Evolutionary conservation across 345 rosid genomes (phyloP), one percentile per base, ranked within the genome.

Genomic region (Linum lewisii): DNA sequence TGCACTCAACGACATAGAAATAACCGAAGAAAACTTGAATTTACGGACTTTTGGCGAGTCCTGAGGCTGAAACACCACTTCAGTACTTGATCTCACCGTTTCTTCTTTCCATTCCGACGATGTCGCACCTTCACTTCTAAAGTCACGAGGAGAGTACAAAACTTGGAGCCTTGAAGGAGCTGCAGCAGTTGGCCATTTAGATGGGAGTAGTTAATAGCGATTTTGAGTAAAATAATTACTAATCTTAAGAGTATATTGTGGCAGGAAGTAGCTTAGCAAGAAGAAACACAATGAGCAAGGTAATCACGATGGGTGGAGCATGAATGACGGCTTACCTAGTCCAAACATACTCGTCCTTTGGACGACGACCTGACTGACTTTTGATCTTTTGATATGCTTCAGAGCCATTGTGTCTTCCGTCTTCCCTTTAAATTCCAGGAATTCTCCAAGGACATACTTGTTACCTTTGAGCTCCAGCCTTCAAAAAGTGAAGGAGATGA

Each of bases 281-380:
- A 34, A n/a, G n/a, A n/a, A n/a, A 26, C 32, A 26, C 32, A 2
- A 26, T 26, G 32, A 26, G 32, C 45, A 9, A 38, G 16, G 45
- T 38, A 6, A 38, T 2, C 45, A 38, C 9, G 45, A 38, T 38
- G 10, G 45, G 13, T 38, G 11, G 45, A 38, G 11, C 45, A 38
- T 38, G 45, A 38, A 38, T 25, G 21, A 21, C 25, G 38, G 49
- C 47, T 58, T 84, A 92, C 96, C 98, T 54, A 92, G 72, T 62
- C 98, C 98, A 70, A 92, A 64, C 90, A 92, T 86, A 76, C 98
- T 88, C 6, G 87, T 86, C 77, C 83, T 81, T 68, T 92, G 98
- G 57, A 88, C 60, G 65, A 74, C 36, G 61, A 88, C 25, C 24
- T 57, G 87, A 60, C 85, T 72, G 36, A 92, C 80, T 84, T 83